Conservation (phyloP, 345 rosid species). For the Ceriops tagal region DNA sequence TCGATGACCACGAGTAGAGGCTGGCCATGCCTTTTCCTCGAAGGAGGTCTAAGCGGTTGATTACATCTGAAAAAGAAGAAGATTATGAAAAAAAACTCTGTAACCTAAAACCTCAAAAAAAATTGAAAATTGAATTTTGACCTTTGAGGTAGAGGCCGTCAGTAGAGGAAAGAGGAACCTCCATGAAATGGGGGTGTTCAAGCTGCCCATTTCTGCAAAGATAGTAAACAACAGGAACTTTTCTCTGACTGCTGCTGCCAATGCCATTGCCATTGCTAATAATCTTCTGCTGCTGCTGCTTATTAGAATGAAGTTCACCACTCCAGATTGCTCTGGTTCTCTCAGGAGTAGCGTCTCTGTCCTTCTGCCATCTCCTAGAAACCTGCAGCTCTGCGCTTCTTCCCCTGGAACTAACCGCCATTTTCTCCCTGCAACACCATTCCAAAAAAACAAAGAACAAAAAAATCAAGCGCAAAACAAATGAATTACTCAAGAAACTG, state of each 20-base stretch:
- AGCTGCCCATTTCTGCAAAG: slow-evolving; percentile 85
- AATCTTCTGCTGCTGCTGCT: too few relatives aligned
- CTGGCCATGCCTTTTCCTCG: slow-evolving; percentile 89
- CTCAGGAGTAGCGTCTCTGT: slow-evolving; percentile 53
- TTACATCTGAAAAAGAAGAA: slow-evolving; percentile 55
- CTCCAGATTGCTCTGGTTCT: neutral
- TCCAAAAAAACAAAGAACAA: neutral
- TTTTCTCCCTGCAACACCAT: neutral
- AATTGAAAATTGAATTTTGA: slow-evolving; percentile 13
- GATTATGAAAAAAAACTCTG: neutral
- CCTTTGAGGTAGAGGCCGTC: slow-evolving; percentile 84
- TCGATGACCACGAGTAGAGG: slow-evolving; percentile 91
- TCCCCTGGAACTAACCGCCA: slow-evolving; percentile 44
- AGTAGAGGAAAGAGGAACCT: slow-evolving; percentile 68
- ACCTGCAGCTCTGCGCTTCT: slow-evolving; percentile 36
- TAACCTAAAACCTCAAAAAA: slow-evolving; percentile 4
- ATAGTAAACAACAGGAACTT: slow-evolving; percentile 81
- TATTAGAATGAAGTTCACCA: too few relatives aligned
- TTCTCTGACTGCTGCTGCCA: slow-evolving; percentile 22
- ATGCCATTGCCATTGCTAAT: too few relatives aligned
- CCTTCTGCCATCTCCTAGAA: slow-evolving; percentile 44
- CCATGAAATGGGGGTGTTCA: slow-evolving; percentile 97
- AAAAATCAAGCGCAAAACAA: neutral
- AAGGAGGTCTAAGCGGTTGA: slow-evolving; percentile 65
- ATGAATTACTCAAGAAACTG: neutral